Conservation (phyloP, 108 stramenopile species). For the Phaeodactylum tricornutum region DNA sequence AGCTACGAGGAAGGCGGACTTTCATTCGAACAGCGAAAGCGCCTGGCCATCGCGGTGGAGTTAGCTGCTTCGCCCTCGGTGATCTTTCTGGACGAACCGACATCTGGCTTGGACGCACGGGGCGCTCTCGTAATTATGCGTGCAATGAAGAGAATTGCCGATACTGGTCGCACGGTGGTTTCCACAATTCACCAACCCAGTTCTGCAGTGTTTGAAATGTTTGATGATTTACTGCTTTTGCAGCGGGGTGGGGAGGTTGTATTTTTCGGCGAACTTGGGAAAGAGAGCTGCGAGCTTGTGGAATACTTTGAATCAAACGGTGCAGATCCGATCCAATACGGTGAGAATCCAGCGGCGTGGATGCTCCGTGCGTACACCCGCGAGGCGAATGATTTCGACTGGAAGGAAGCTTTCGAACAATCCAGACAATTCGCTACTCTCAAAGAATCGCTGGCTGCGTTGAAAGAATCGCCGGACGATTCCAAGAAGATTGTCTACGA, state of each 20-base stretch:
- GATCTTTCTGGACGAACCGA: constrained; percentile 70
- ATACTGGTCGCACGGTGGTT: constrained; percentile 35
- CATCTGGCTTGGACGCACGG: constrained; percentile 53
- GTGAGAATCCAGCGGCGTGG: constrained; percentile 69
- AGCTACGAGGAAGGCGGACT: constrained; percentile 45
- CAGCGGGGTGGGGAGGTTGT: constrained; percentile 42
- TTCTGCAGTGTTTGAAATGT: constrained; percentile 57
- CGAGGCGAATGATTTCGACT: constrained; percentile 18
- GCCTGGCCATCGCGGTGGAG: constrained; percentile 65
- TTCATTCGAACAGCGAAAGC: constrained; percentile 61
- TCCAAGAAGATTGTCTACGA: constrained; percentile 24
- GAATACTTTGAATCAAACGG: constrained; percentile 51
- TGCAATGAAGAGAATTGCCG: constrained; percentile 41
- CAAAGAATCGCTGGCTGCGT: constrained; percentile 7
- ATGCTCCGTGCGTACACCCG: constrained; percentile 31
- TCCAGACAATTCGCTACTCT: constrained; percentile 16
- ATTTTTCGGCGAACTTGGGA: constrained; percentile 53
- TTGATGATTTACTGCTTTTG: constrained; percentile 39
- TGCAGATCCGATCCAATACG: constrained; percentile 38
- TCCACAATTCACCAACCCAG: constrained; percentile 61
- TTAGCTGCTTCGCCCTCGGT: constrained; percentile 42
- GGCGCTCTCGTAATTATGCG: constrained; percentile 47
- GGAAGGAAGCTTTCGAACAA: constrained; percentile 17
- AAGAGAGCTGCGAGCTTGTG: constrained; percentile 27
- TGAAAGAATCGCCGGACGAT: constrained; percentile 6